Evolutionary conservation across 768 basidiomycete genomes (phyloP), one percentile per base, ranked within the genome.

Genomic region (Gelatoporia subvermispora): DNA sequence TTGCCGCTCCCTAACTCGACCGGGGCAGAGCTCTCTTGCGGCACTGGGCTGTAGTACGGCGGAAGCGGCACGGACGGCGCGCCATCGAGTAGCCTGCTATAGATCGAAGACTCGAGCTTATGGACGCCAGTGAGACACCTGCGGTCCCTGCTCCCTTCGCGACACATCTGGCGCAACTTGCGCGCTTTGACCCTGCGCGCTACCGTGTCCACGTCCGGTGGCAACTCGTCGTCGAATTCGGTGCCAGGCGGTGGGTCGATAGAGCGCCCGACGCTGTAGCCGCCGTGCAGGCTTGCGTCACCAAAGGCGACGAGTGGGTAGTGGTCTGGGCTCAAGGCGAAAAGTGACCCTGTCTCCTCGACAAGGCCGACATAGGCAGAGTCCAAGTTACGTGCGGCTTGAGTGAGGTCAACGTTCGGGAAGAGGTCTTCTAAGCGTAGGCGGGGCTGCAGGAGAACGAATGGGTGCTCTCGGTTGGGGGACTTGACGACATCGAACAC

Each of bases 371-470:
- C 82, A 62, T 87, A 96, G 1, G 92, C 92, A 0, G 79, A 75
- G 23, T 84, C 76, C 5, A 73, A 65, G 45, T 80, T 76, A 3
- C 74, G 76, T 0, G 61, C 54, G 8, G 60, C 54, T 16, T 61
- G 52, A 20, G 61, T 51, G 22, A 67, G 48, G 48, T 73, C 73
- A 24, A 65, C 64, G 15, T 61, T 62, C 9, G 84, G 82, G 28
- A 93, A 72, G 8, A 95, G 71, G 28, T 92, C 84, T 17, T 83
- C 75, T 2, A 93, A 73, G 28, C 80, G 76, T 0, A 88, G 85
- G 1, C 80, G 84, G 11, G 94, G 93, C 63, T 97, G 94, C 13
- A 93, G 81, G 10, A 97, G 80, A 8, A 91, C 84, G 59, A 95
- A 84, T 3, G 93, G 82, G 8, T 82, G 68, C 54, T 77, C 51